Percentiles rank a stretch among this genome's conserved stretches.
Evolutionary conservation across 1,284 basidiomycete genomes (phyloP).

Genomic region (Tylopilus orsonianus): DNA sequence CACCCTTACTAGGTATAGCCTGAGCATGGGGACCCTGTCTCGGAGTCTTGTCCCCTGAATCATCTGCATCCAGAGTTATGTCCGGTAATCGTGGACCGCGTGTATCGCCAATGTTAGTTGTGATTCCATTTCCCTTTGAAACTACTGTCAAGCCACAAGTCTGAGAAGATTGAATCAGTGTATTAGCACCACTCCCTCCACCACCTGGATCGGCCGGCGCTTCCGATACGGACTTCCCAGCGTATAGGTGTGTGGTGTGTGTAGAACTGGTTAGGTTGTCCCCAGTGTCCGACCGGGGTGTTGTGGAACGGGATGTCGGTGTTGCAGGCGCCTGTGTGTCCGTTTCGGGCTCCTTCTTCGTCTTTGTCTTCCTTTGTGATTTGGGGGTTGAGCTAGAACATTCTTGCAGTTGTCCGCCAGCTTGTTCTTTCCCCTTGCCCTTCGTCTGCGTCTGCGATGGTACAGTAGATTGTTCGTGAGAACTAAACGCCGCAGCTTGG

Average conservation of each 20-base stretch:
- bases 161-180: constrained; percentile 3
- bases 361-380: constrained; percentile 10
- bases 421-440: constrained; percentile 23
- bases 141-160: constrained; percentile 6
- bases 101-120: background rate
- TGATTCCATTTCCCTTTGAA: background rate
- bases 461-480: constrained; percentile 21
- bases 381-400: constrained; percentile 5
- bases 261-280: constrained; percentile 1
- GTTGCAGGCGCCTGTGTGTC: constrained; percentile 4
- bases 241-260: background rate
- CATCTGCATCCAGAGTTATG: constrained; percentile 3
- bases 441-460: constrained; percentile 4
- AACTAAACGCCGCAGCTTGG: constrained; percentile 52
- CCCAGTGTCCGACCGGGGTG: constrained; percentile 21
- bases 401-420: constrained; percentile 4
- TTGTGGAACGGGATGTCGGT: constrained; percentile 16
- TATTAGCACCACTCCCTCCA: constrained; percentile 2
- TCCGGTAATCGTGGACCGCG: constrained; percentile 1
- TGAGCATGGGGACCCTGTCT: constrained; percentile 12
- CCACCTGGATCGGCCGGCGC: constrained; percentile 24
- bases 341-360: constrained; percentile 7
- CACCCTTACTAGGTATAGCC: background rate
- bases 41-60: constrained; percentile 23
- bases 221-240: constrained; percentile 9